phyloP scores from a whole-genome alignment of 805 yeast species.

The Yarrowia deformans region DNA sequence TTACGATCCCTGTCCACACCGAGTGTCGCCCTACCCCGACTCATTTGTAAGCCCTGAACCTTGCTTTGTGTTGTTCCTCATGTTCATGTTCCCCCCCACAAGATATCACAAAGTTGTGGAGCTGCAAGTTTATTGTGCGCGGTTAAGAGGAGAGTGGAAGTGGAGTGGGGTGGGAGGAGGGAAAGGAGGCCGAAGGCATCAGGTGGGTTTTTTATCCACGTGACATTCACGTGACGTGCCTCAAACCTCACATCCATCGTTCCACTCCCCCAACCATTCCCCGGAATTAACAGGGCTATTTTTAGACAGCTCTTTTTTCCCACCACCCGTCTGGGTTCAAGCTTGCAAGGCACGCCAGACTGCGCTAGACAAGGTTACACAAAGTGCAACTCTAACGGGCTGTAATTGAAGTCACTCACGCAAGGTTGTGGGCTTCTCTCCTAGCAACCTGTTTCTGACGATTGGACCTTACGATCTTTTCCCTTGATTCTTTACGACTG shows the following conservation, averaged over 20 bases:
- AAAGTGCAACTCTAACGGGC: constrained; percentile 21
- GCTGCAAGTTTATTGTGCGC: constrained; percentile 9
- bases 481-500: too few relatives aligned
- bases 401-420: constrained; percentile 24
- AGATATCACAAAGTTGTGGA: neutral
- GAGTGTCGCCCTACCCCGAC: too few relatives aligned
- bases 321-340: neutral
- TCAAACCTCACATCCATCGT: too few relatives aligned
- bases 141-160: neutral
- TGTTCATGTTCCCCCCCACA: constrained; percentile 5
- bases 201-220: too few relatives aligned
- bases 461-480: too few relatives aligned
- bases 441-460: constrained; percentile 22
- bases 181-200: too few relatives aligned
- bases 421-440: constrained; percentile 6
- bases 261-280: neutral
- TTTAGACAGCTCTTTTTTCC: neutral
- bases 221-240: too few relatives aligned
- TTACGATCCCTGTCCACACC: too few relatives aligned
- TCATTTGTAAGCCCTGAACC: constrained; percentile 12
- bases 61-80: neutral
- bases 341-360: neutral
- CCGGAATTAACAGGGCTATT: constrained; percentile 19
- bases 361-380: neutral
- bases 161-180: neutral